phyloP scores from a whole-genome alignment of 202 grass and related monocot genomes.

The Setaria italica region DNA sequence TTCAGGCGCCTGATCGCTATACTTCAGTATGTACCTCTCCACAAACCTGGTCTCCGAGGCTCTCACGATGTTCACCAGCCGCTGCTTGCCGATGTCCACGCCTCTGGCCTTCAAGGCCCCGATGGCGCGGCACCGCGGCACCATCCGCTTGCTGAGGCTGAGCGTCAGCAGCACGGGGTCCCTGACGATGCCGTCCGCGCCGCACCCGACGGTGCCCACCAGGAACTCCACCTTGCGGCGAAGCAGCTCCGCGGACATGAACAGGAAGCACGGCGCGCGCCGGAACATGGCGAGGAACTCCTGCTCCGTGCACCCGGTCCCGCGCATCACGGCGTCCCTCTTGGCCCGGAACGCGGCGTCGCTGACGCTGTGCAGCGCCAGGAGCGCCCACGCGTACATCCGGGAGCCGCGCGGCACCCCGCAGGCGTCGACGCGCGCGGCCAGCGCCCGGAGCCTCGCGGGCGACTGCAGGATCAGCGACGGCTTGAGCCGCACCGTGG shows the following conservation, averaged over 20 bases:
- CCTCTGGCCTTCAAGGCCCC: constrained; percentile 40
- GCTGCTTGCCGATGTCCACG: background rate
- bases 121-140: constrained; percentile 39
- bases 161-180: constrained; percentile 38
- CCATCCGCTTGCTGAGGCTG: constrained; percentile 53
- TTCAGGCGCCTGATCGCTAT: constrained; percentile 33
- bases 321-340: constrained; percentile 16
- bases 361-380: constrained; percentile 22
- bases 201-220: background rate
- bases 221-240: constrained; percentile 58
- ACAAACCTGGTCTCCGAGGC: constrained; percentile 17
- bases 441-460: constrained; percentile 2
- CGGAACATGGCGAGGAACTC: constrained; percentile 55
- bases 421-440: constrained; percentile 14
- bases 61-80: background rate
- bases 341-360: constrained; percentile 33
- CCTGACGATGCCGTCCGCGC: background rate
- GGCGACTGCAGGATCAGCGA: constrained; percentile 15
- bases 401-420: constrained; percentile 21
- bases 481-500: background rate
- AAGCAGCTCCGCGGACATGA: constrained; percentile 21
- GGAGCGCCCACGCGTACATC: constrained; percentile 44
- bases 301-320: constrained; percentile 45
- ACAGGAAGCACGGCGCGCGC: constrained; percentile 46
- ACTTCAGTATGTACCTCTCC: constrained; percentile 43